phyloP scores from a whole-genome alignment of 352 stramenopile genomes.

The Globisporangium iwayamae region DNA sequence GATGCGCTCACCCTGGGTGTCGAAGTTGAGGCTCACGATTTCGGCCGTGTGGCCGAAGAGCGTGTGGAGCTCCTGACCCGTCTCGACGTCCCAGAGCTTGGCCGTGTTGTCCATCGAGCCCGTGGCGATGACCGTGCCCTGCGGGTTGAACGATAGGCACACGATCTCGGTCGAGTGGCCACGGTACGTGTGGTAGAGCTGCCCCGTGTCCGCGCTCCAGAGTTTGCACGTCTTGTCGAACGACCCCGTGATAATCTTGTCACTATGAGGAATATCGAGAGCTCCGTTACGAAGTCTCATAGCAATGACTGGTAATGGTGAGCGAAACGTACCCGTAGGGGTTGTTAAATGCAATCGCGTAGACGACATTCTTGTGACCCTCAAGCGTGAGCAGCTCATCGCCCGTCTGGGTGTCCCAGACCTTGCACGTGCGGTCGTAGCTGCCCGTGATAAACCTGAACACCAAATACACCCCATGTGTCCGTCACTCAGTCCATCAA shows the following conservation, averaged over 20 bases:
- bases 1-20: slow-evolving; percentile 90
- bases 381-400: slow-evolving; percentile 93
- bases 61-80: slow-evolving; percentile 92
- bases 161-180: slow-evolving; percentile 96
- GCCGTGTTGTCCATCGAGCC: slow-evolving; percentile 94
- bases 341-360: slow-evolving; percentile 97
- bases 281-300: neutral
- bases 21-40: slow-evolving; percentile 94
- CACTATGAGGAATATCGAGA: slow-evolving; percentile 29
- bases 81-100: slow-evolving; percentile 95
- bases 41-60: slow-evolving; percentile 93
- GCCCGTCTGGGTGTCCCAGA: slow-evolving; percentile 94
- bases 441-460: slow-evolving; percentile 93
- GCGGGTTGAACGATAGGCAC: slow-evolving; percentile 94
- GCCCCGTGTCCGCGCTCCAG: slow-evolving; percentile 92
- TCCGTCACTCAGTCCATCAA: neutral
- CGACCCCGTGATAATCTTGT: slow-evolving; percentile 94
- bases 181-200: slow-evolving; percentile 93
- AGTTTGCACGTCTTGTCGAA: slow-evolving; percentile 97
- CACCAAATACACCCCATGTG: too few relatives aligned
- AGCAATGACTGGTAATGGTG: neutral
- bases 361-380: slow-evolving; percentile 96
- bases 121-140: slow-evolving; percentile 89
- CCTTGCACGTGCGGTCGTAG: slow-evolving; percentile 94
- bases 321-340: slow-evolving; percentile 81